Conservation (phyloP, 352 stramenopile species). For the Globisporangium orthogonon region DNA sequence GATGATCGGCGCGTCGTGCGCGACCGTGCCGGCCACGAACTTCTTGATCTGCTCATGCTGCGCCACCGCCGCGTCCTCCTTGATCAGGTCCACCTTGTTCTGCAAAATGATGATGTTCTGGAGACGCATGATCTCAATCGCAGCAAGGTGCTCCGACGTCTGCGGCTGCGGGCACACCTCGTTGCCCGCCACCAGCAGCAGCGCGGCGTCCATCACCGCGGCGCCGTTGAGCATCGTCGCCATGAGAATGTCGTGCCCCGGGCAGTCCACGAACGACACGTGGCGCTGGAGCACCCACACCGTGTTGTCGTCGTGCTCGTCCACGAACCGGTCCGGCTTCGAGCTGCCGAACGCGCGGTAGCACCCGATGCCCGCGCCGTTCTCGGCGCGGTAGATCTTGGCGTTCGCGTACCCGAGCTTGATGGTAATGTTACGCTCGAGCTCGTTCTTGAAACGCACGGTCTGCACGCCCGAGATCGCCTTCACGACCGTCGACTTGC, state of each 20-base stretch:
- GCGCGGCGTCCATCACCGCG: constrained; percentile 99
- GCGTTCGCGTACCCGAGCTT: constrained; percentile 99
- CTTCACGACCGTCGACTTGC: constrained; percentile 99
- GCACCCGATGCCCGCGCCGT: constrained; percentile 70
- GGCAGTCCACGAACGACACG: constrained; percentile 99
- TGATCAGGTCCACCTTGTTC: constrained; percentile 99
- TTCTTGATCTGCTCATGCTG: constrained; percentile 97
- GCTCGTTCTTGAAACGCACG: constrained; percentile 98
- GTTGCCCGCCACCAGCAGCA: constrained; percentile 97
- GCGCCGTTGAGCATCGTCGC: constrained; percentile 99
- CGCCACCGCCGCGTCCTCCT: constrained; percentile 95
- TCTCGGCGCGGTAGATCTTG: constrained; percentile 97
- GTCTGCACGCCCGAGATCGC: constrained; percentile 99
- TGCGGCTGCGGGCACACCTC: constrained; percentile 99
- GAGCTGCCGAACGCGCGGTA: constrained; percentile 88
- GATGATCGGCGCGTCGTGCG: constrained; percentile 98
- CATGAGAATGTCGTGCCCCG: constrained; percentile 99
- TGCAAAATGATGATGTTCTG: constrained; percentile 99
- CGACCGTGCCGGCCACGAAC: constrained; percentile 86
- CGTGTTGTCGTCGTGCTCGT: constrained; percentile 85
- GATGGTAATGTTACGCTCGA: constrained; percentile 99
- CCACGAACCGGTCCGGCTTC: constrained; percentile 82
- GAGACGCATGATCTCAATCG: constrained; percentile 99
- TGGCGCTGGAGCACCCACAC: constrained; percentile 93
- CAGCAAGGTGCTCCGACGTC: constrained; percentile 99